Conservation (phyloP, 257 asterid species). For the Capsicum chinense region DNA sequence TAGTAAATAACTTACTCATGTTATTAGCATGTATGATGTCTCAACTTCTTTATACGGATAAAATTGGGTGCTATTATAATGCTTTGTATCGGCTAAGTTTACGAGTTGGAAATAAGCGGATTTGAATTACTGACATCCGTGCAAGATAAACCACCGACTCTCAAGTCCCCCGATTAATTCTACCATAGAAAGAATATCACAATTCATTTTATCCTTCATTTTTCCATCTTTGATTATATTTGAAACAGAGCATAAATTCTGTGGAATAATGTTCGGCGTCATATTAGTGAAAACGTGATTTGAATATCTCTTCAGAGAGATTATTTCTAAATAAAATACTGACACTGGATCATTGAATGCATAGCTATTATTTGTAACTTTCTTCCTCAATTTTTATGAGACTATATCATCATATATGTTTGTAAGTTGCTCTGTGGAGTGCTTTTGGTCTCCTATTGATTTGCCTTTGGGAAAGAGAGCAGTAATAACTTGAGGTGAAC, state of each 20-base stretch:
- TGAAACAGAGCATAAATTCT: neutral
- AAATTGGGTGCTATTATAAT: neutral
- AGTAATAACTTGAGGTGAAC: neutral
- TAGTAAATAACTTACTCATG: conserved; percentile 49
- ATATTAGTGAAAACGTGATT: neutral
- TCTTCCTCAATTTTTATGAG: conserved; percentile 11
- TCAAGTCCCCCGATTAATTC: too few relatives aligned
- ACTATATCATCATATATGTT: conserved; percentile 10
- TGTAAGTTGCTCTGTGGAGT: neutral
- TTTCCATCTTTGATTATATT: conserved; percentile 11
- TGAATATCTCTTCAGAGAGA: neutral
- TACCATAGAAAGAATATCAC: neutral
- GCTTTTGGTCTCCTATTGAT: neutral
- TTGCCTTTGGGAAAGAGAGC: conserved; percentile 15
- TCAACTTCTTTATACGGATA: conserved; percentile 17
- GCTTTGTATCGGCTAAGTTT: too few relatives aligned
- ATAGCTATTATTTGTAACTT: neutral
- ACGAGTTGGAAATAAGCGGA: too few relatives aligned
- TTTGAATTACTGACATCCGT: too few relatives aligned
- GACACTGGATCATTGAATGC: conserved; percentile 11
- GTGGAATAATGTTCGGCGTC: conserved; percentile 5
- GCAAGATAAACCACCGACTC: too few relatives aligned
- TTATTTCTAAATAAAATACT: neutral
- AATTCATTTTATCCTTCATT: neutral
- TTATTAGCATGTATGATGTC: conserved; percentile 2